Conservation (phyloP, 1,139 yeast genomes). For the Wickerhamiella pararugosa region DNA sequence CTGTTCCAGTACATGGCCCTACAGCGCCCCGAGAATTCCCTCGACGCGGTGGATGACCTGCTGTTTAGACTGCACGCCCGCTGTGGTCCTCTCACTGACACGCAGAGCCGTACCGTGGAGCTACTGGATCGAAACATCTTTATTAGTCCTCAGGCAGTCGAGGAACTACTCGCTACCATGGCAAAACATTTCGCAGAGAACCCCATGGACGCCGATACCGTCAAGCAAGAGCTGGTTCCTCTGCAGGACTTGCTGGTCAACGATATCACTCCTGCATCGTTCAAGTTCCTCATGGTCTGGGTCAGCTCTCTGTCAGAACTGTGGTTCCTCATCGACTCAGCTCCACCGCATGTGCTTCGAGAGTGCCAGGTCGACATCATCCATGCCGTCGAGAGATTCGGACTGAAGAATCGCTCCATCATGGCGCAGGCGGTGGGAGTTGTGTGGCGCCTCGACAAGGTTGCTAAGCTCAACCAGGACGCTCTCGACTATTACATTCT, state of each 20-base stretch:
- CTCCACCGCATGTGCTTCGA: slow-evolving; percentile 18
- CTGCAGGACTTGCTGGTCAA: slow-evolving; percentile 16
- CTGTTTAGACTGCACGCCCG: slow-evolving; percentile 19
- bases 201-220: slow-evolving; percentile 11
- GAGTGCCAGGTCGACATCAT: slow-evolving; percentile 20
- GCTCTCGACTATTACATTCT: slow-evolving; percentile 20
- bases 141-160: slow-evolving; percentile 19
- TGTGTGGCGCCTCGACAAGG: slow-evolving; percentile 17
- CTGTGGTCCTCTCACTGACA: slow-evolving; percentile 19
- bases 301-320: slow-evolving; percentile 19
- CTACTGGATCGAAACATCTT: slow-evolving; percentile 9
- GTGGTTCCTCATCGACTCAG: slow-evolving; percentile 18
- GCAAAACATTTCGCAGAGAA: slow-evolving; percentile 16
- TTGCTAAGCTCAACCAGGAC: slow-evolving; percentile 15
- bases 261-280: slow-evolving; percentile 17
- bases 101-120: slow-evolving; percentile 15
- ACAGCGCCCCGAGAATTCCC: slow-evolving; percentile 6
- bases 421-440: slow-evolving; percentile 24
- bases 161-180: slow-evolving; percentile 17
- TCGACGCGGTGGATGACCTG: slow-evolving; percentile 17
- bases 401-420: slow-evolving; percentile 3
- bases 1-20: slow-evolving; percentile 12
- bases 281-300: slow-evolving; percentile 20
- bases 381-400: slow-evolving; percentile 7
- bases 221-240: slow-evolving; percentile 14